A percentile compares a stretch with the other conserved stretches of the same genome.
Evolutionary conservation across 371 early-diverging fungal genomes (phyloP).

Genomic region (Mucor circinelloides): DNA sequence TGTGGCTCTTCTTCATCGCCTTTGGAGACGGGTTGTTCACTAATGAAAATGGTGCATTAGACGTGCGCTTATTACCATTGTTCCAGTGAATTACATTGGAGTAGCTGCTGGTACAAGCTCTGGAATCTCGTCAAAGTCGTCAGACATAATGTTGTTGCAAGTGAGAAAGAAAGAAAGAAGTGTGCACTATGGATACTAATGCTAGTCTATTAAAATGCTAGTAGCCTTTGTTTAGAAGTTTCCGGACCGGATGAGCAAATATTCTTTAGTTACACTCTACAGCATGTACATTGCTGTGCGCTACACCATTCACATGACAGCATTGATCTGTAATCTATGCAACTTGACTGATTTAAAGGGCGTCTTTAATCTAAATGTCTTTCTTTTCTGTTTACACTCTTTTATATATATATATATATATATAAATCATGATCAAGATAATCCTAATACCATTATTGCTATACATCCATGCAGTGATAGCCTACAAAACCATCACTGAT

Average conservation of each 20-base stretch:
- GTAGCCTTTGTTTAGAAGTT: background rate
- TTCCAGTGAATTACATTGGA: slow-evolving; percentile 7
- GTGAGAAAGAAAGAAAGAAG: background rate
- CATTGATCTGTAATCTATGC: background rate
- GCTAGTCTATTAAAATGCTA: background rate
- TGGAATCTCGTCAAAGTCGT: slow-evolving; percentile 57
- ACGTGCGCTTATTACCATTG: background rate
- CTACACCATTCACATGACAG: background rate
- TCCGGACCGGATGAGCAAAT: background rate
- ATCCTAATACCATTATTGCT: background rate
- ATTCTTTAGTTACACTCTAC: background rate
- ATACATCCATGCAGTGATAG: background rate
- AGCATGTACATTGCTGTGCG: background rate
- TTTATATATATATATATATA: too few species aligned
- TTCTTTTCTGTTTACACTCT: background rate
- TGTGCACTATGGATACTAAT: background rate
- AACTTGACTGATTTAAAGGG: background rate
- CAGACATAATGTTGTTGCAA: slow-evolving; percentile 11
- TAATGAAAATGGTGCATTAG: background rate
- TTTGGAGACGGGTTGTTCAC: background rate
- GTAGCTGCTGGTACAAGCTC: slow-evolving; percentile 48
- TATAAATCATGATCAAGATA: background rate
- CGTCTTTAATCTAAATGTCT: too few species aligned
- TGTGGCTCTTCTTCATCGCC: slow-evolving; percentile 1
- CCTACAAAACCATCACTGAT: slow-evolving; percentile 41